Conservation (phyloP, 2,329 filamentous ascomycete species). For the Hypocrella siamensis region DNA sequence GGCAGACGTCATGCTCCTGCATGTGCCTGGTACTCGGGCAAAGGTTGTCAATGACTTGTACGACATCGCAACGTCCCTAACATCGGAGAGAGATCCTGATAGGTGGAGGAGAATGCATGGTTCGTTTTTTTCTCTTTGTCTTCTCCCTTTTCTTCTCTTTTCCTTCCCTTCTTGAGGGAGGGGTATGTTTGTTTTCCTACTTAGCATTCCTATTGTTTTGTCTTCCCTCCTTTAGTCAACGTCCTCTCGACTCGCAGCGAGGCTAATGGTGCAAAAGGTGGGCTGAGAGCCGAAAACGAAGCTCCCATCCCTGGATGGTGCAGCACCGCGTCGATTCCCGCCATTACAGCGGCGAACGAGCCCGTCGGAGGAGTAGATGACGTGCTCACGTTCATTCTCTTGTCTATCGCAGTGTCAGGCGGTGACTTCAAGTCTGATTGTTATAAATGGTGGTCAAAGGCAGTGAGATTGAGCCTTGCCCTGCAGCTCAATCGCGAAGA, state of each 20-base stretch:
- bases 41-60: slow-evolving; percentile 22
- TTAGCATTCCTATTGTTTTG: not conserved
- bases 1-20: slow-evolving; percentile 25
- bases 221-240: not conserved
- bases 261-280: slow-evolving; percentile 9
- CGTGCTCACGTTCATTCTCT: slow-evolving; percentile 27
- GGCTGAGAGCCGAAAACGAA: slow-evolving; percentile 17
- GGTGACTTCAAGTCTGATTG: slow-evolving; percentile 32
- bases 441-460: slow-evolving; percentile 30
- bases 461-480: slow-evolving; percentile 20
- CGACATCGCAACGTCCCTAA: slow-evolving; percentile 17
- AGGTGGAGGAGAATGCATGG: slow-evolving; percentile 20
- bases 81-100: slow-evolving; percentile 19
- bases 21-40: slow-evolving; percentile 22
- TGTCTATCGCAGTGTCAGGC: slow-evolving; percentile 29
- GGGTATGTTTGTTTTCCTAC: no score
- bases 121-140: slow-evolving; percentile 4
- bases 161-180: not conserved
- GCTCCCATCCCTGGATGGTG: slow-evolving; percentile 10
- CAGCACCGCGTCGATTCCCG: slow-evolving; percentile 10
- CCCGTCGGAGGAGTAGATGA: slow-evolving; percentile 21
- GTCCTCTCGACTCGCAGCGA: not conserved
- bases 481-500: slow-evolving; percentile 23
- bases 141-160: not conserved
- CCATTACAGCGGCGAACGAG: slow-evolving; percentile 17